Evolutionary conservation across 2,329 filamentous ascomycete species (phyloP), one percentile per base, ranked within the genome.

Genomic region (Fusarium pseudoanthophilum): DNA sequence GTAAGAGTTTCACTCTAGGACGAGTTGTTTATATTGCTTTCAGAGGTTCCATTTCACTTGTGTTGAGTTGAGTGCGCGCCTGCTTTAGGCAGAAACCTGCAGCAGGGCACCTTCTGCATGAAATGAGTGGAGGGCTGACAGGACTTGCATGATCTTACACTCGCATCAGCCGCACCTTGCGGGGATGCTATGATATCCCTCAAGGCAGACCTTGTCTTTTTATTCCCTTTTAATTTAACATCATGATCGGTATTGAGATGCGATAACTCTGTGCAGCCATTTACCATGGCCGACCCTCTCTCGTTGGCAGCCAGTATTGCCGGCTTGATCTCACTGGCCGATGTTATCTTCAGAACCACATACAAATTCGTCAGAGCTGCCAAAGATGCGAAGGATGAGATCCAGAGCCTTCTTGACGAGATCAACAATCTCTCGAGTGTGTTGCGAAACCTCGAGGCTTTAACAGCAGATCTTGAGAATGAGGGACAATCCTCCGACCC

Each of bases 271-370:
- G 4, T 13, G 16, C 30, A 34, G 15, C 2, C 2, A 2, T 7
- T 11, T 24, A n/a, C 20, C 21, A 67, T 71, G 67, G 53, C 55
- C 0, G 67, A 71, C 14, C 69, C 64, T 4, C 59, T 64, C 4
- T 71, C 67, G 14, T 20, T 68, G 5, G 42, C 67, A 7, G 64
- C 58, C 2, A 64, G 67, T 21, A 52, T 68, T 4, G 59, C 67
- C 3, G 67, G 64, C 0, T 7, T 71, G 0, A 43, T 64, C 15
- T 58, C 64, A 42, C 67, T 71, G 0, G 64, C 67, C 0, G 63
- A 71, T 28, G 1, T 53, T 13, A 6, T 58, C 18, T 71, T 71
- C 39, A 45, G 21, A 0, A 39, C 43, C 5, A 42, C 52, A 0
- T 51, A 37, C 4, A 66, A 63, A 21, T 75, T 71, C 14, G 28